These are phyloP conservation scores for Gloeopeniophorella convolvens DNA, from an alignment of 768 basidiomycete genomes.

Conservation along the genomic window DNA sequence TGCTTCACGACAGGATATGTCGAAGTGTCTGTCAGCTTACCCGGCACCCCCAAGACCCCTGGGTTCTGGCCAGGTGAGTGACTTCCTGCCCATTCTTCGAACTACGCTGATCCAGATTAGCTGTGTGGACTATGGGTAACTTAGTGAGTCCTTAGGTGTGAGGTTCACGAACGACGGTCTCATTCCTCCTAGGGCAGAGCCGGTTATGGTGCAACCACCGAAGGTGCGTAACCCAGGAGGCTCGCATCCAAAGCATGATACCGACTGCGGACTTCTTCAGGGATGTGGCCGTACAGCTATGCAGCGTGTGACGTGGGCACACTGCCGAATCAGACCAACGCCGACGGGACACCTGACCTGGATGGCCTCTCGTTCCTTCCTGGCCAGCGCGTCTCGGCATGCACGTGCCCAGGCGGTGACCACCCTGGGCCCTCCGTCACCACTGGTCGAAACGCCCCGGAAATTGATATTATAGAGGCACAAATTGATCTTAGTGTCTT, in stretches of 20 bases:
- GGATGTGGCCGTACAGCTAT: conserved; percentile 77
- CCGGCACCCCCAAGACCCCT: conserved; percentile 50
- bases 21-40: conserved; percentile 74
- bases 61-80: conserved; percentile 83
- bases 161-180: background rate
- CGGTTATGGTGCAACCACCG: conserved; percentile 85
- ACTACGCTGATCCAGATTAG: conserved; percentile 26
- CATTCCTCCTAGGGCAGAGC: conserved; percentile 54
- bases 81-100: conserved; percentile 2
- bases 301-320: conserved; percentile 84
- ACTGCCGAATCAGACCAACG: conserved; percentile 68
- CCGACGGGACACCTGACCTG: conserved; percentile 44
- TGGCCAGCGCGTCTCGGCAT: conserved; percentile 81
- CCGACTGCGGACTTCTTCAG: conserved; percentile 20
- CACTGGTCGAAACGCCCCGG: conserved; percentile 72
- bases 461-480: conserved; percentile 90
- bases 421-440: conserved; percentile 78
- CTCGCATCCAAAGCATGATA: background rate
- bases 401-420: conserved; percentile 79
- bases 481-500: conserved; percentile 50
- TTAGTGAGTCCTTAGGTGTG: conserved; percentile 27
- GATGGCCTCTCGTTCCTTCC: conserved; percentile 67
- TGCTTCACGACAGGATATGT: conserved; percentile 93
- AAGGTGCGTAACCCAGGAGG: conserved; percentile 38
- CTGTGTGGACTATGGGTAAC: conserved; percentile 77